These are phyloP conservation scores for Dactylellina leptospora DNA, from an alignment of 2,329 filamentous ascomycete species.

Conservation along the genomic window DNA sequence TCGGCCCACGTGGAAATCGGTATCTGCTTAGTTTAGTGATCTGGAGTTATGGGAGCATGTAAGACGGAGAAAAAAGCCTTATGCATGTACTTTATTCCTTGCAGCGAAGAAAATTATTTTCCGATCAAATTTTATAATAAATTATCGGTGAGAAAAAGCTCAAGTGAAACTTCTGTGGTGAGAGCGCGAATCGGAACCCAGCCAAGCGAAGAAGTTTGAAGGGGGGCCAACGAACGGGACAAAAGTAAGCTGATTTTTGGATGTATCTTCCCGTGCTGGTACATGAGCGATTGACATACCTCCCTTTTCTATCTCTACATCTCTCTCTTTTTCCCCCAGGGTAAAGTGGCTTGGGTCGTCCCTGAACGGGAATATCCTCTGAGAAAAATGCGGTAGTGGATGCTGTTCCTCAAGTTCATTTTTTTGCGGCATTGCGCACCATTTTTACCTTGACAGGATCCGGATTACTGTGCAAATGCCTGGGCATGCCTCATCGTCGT, in stretches of 20 bases:
- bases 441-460: conserved; percentile 12
- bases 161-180: neutral
- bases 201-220: conserved; percentile 25
- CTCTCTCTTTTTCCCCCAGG: neutral
- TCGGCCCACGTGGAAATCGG: neutral
- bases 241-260: conserved; percentile 33
- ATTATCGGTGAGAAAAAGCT: neutral
- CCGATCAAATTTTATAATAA: neutral
- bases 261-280: conserved; percentile 45
- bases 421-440: conserved; percentile 19
- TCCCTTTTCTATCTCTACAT: neutral
- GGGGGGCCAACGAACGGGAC: neutral
- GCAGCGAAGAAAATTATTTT: neutral
- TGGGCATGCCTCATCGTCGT: conserved; percentile 26
- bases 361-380: neutral
- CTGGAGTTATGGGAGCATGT: neutral
- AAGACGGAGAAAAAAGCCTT: neutral
- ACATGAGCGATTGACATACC: conserved; percentile 19
- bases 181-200: conserved; percentile 48
- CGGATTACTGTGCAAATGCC: conserved; percentile 33
- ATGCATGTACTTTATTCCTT: conserved; percentile 9
- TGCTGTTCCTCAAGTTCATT: no score
- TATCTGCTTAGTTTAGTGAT: neutral
- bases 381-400: neutral
- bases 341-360: neutral